A percentile compares a stretch with the other conserved stretches of the same genome.
These are phyloP conservation scores for Pseudocohnilembus persalinus DNA, from an alignment of 169 alveolate species.

Conservation along the genomic window DNA sequence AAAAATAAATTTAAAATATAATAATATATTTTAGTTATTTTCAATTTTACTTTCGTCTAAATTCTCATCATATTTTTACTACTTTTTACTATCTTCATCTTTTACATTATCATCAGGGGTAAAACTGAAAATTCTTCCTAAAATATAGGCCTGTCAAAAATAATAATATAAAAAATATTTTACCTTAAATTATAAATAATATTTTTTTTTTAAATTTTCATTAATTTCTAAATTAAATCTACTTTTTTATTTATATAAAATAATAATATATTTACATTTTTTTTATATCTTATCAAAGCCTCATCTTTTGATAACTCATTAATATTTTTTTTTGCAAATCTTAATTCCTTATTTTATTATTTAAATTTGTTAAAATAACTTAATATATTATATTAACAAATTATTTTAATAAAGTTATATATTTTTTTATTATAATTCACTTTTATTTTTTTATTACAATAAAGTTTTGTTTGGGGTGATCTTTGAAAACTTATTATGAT, in stretches of 20 bases:
- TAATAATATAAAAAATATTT: background rate
- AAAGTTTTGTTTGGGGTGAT: background rate
- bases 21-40: background rate
- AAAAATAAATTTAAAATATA: background rate
- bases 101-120: background rate
- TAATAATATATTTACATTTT: constrained; percentile 7
- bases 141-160: background rate
- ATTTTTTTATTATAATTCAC: too few relatives aligned
- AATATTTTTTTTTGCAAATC: constrained; percentile 5
- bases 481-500: background rate
- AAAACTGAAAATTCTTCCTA: constrained; percentile 21
- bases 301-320: constrained; percentile 19
- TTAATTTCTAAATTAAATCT: background rate
- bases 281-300: constrained; percentile 19
- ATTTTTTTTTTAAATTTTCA: background rate
- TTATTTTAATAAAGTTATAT: too few relatives aligned
- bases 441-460: background rate
- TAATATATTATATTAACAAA: too few relatives aligned
- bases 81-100: background rate
- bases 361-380: too few relatives aligned
- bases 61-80: background rate
- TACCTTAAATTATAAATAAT: too few relatives aligned
- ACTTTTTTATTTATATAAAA: too few relatives aligned
- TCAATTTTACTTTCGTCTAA: constrained; percentile 13
- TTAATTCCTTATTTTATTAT: constrained; percentile 27